Percentiles rank a stretch among this genome's conserved stretches.
These are phyloP conservation scores for Penicillium crustosum DNA, from an alignment of 2,329 filamentous ascomycete genomes.

Conservation along the genomic window DNA sequence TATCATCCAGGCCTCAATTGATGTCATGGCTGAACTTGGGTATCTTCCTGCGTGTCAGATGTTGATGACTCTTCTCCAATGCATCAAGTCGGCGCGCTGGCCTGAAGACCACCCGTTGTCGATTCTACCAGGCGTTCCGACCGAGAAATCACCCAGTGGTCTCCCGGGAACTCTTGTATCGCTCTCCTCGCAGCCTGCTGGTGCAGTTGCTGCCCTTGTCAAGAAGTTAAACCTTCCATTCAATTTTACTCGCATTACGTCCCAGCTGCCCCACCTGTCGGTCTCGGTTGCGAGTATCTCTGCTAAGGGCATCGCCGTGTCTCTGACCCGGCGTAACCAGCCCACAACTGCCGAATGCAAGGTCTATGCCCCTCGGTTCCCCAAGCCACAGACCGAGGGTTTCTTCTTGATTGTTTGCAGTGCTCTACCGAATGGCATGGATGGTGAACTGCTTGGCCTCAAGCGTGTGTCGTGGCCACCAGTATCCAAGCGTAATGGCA, in stretches of 20 bases:
- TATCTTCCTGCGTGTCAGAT: conserved; percentile 72
- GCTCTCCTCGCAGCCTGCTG: conserved; percentile 31
- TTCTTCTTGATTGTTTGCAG: conserved; percentile 78
- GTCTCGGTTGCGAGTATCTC: conserved; percentile 63
- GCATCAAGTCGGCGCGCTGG: conserved; percentile 91
- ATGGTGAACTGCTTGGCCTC: conserved; percentile 77
- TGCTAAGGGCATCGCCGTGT: conserved; percentile 57
- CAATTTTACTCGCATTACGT: conserved; percentile 58
- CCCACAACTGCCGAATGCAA: conserved; percentile 65
- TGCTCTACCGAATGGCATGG: conserved; percentile 42
- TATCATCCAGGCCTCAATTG: conserved; percentile 93
- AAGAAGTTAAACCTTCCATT: conserved; percentile 32
- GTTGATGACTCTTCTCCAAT: conserved; percentile 85
- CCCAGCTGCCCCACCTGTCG: conserved; percentile 67
- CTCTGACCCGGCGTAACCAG: conserved; percentile 66
- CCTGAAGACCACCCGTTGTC: conserved; percentile 75
- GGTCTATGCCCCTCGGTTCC: conserved; percentile 85
- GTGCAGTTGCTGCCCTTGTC: conserved; percentile 28
- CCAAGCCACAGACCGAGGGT: conserved; percentile 90
- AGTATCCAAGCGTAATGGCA: conserved; percentile 25
- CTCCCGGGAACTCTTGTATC: conserved; percentile 35
- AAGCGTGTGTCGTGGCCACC: conserved; percentile 78
- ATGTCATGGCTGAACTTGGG: conserved; percentile 88
- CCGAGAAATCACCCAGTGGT: conserved; percentile 25
- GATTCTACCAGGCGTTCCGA: conserved; percentile 71